Base-by-base conservation (phyloP, 495 filamentous ascomycete species). In the Xylaria acuta region DNA sequence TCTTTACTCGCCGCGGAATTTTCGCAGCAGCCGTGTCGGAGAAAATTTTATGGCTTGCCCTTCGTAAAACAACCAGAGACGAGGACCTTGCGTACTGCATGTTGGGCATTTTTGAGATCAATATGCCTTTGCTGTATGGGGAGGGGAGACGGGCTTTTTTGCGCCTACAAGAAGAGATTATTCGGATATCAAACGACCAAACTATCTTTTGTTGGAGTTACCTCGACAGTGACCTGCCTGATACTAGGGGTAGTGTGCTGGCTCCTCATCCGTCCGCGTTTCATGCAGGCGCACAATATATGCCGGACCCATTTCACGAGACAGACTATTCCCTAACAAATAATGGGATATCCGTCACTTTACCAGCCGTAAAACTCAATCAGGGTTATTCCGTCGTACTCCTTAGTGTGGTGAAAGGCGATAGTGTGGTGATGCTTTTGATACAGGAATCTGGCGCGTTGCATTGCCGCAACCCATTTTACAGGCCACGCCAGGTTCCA, bases 101-200 rank as follows among this genome's bases (percentile, higher is more conserved):
- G 59, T n/a, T 63, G 27, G 59, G 59, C 20, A 63, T 63, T 20
- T 63, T 63, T 16, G 59, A 6, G 7, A 63, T 43, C 5, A 63
- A 63, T 27, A 43, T 63, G 59, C 38, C 59, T 12, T 27, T 63
- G 5, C 20, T 63, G n/a, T 43, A 63, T 6, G 59, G 59, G n/a
- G 59, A 63, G 16, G 36, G 36, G 5, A 18, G 2, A 5, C 6
- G 11, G 5, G 59, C 59, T 0, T 63, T 41, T 22, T 4, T 25
- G 11, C 34, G 59, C 8, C n/a, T 63, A 0, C 38, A 63, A 27
- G 59, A 63, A 43, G 38, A 63, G 36, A 43, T 63, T 3, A 41
- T 63, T n/a, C 34, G 38, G 7, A 27, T 27, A 43, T 41, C 59
- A 5, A 43, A 63, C 30, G 59, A 63, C 12, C 59, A 62, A 14